These are phyloP conservation scores for Golubevia sp. DNA, from an alignment of 1,284 basidiomycete genomes.

Conservation along the genomic window DNA sequence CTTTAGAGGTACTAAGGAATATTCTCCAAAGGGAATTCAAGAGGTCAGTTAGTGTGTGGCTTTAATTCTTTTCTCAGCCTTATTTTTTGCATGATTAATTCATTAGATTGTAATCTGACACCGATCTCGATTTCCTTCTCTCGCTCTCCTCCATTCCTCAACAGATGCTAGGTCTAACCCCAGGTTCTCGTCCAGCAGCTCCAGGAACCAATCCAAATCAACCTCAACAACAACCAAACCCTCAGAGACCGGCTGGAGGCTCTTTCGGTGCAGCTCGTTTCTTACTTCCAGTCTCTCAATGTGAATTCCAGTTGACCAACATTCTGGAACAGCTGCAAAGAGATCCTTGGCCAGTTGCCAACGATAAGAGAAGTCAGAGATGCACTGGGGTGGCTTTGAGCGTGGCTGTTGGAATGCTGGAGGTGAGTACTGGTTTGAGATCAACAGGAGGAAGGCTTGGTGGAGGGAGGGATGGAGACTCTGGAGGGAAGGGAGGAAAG, in stretches of 20 bases:
- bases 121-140: not conserved
- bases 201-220: constrained; percentile 42
- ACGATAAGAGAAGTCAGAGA: constrained; percentile 59
- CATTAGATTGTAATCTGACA: not conserved
- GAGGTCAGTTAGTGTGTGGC: constrained; percentile 23
- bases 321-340: constrained; percentile 61
- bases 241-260: constrained; percentile 16
- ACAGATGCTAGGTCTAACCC: constrained; percentile 56
- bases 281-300: constrained; percentile 59
- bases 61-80: too few species aligned
- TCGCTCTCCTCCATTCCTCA: not conserved
- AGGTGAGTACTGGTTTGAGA: constrained; percentile 7
- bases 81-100: not conserved
- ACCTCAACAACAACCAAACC: constrained; percentile 35
- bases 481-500: too few species aligned
- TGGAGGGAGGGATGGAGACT: too few species aligned
- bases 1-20: constrained; percentile 62
- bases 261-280: constrained; percentile 57
- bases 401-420: constrained; percentile 59
- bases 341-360: constrained; percentile 61
- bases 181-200: constrained; percentile 44
- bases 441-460: too few species aligned
- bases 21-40: constrained; percentile 59
- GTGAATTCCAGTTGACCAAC: constrained; percentile 60
- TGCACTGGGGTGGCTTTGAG: constrained; percentile 60